Evolutionary conservation across 2,329 filamentous ascomycete genomes (phyloP).

Genomic region (Westerdykella ornata): DNA sequence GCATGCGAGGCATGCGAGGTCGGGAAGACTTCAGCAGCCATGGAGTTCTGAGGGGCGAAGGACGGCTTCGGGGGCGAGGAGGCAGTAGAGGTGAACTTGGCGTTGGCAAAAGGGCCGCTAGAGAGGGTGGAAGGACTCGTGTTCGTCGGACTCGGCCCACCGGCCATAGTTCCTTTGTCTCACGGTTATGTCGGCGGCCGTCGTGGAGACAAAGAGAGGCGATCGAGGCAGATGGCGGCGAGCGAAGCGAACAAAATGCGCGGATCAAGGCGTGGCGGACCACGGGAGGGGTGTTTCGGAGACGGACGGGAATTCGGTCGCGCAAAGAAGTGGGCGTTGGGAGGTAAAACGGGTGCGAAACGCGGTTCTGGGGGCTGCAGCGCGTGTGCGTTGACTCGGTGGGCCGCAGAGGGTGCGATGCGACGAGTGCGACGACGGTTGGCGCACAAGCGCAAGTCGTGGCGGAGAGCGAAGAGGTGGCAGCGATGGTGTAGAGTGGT

Average conservation of each 20-base stretch:
- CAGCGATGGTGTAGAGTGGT: background rate
- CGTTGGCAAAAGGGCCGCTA: constrained; percentile 36
- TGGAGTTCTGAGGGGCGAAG: constrained; percentile 32
- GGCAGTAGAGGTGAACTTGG: constrained; percentile 36
- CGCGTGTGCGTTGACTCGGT: constrained; percentile 7
- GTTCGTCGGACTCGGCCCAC: constrained; percentile 39
- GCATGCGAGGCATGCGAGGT: constrained; percentile 29
- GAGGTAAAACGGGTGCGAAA: constrained; percentile 34
- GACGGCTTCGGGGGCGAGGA: constrained; percentile 36
- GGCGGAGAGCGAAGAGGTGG: background rate
- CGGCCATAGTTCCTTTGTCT: constrained; percentile 37
- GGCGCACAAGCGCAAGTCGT: background rate
- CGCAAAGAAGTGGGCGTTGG: constrained; percentile 11
- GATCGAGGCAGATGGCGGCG: constrained; percentile 11
- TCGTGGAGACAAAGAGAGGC: constrained; percentile 28
- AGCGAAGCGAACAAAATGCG: constrained; percentile 17
- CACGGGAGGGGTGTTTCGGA: constrained; percentile 17
- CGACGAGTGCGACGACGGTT: background rate
- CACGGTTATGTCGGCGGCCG: constrained; percentile 20
- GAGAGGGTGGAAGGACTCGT: constrained; percentile 38
- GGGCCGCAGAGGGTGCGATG: constrained; percentile 6
- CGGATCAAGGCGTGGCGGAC: constrained; percentile 11
- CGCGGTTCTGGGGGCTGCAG: constrained; percentile 23
- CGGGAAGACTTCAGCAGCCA: constrained; percentile 39
- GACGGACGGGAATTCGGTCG: constrained; percentile 12